phyloP scores from a whole-genome alignment of 441 rosid genomes.

The Raphanus hybrid region DNA sequence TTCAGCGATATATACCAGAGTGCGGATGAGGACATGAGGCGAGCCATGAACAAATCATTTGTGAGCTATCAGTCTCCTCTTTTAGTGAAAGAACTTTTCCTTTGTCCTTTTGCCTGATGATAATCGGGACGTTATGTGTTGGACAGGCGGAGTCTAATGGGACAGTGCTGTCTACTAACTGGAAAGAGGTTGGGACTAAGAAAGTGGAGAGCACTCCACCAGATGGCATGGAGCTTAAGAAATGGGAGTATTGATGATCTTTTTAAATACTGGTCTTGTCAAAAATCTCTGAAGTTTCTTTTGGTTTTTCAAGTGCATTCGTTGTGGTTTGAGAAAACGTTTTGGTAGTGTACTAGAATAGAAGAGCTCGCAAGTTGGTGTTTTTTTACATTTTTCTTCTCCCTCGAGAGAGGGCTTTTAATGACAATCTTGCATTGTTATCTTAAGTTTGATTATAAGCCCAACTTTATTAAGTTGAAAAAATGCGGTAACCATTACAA shows the following conservation, averaged over 20 bases:
- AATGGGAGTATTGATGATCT: conserved; percentile 62
- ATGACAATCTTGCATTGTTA: not conserved
- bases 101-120: conserved; percentile 1
- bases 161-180: conserved; percentile 79
- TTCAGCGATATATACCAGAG: conserved; percentile 55
- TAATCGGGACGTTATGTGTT: not conserved
- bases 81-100: not conserved
- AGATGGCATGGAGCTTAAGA: conserved; percentile 86
- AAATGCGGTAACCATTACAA: conserved; percentile 12
- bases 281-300: not conserved
- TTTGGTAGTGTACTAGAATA: conserved; percentile 4
- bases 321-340: conserved; percentile 13
- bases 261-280: not conserved
- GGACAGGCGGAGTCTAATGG: conserved; percentile 79
- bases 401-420: not conserved
- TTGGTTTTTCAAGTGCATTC: conserved; percentile 1
- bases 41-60: conserved; percentile 66
- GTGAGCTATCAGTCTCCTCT: conserved; percentile 43
- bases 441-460: not conserved
- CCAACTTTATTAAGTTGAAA: conserved; percentile 18
- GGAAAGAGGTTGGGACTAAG: conserved; percentile 88
- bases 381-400: not conserved
- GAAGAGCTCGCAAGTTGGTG: conserved; percentile 21
- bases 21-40: conserved; percentile 57
- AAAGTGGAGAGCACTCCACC: conserved; percentile 85